A percentile compares a stretch with the other conserved stretches of the same genome.
These are phyloP conservation scores for Psidium guajava DNA, from an alignment of 345 rosid species.

Conservation along the genomic window DNA sequence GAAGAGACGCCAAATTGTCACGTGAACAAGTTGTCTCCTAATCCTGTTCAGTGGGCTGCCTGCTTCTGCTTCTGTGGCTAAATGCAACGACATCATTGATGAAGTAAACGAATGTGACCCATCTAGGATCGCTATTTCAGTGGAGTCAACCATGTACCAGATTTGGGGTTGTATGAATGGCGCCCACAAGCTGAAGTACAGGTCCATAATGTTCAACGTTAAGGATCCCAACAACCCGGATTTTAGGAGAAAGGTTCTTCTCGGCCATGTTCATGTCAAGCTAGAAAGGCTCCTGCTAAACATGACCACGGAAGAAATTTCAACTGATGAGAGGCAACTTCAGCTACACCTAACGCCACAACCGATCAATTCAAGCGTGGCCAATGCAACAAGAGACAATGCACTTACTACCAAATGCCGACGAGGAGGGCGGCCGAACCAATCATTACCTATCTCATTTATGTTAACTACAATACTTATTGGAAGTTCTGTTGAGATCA, in stretches of 20 bases:
- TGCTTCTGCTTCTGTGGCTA: constrained; percentile 5
- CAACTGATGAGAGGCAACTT: constrained; percentile 25
- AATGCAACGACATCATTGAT: constrained; percentile 17
- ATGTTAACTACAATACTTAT: constrained; percentile 30
- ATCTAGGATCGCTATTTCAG: constrained; percentile 18
- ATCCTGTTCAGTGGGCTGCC: constrained; percentile 6
- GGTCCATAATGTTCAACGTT: constrained; percentile 33
- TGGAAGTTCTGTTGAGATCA: constrained; percentile 34
- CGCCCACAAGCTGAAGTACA: constrained; percentile 23
- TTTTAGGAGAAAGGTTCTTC: constrained; percentile 40
- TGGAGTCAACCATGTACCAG: constrained; percentile 29
- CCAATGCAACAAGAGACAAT: constrained; percentile 26
- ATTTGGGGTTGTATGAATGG: constrained; percentile 30
- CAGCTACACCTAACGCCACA: constrained; percentile 19
- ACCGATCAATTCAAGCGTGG: constrained; percentile 38
- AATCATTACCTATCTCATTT: constrained; percentile 41
- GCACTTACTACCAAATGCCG: constrained; percentile 35
- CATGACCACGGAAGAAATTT: constrained; percentile 40
- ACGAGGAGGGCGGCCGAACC: constrained; percentile 53
- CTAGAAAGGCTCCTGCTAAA: constrained; percentile 17
- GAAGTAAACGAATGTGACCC: constrained; percentile 29
- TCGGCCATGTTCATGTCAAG: constrained; percentile 15
- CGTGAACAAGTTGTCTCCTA: not conserved
- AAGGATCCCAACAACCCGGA: constrained; percentile 42
- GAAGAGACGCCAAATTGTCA: not conserved